phyloP scores from a whole-genome alignment of 2,329 filamentous ascomycete genomes.

The Boeremia exigua region DNA sequence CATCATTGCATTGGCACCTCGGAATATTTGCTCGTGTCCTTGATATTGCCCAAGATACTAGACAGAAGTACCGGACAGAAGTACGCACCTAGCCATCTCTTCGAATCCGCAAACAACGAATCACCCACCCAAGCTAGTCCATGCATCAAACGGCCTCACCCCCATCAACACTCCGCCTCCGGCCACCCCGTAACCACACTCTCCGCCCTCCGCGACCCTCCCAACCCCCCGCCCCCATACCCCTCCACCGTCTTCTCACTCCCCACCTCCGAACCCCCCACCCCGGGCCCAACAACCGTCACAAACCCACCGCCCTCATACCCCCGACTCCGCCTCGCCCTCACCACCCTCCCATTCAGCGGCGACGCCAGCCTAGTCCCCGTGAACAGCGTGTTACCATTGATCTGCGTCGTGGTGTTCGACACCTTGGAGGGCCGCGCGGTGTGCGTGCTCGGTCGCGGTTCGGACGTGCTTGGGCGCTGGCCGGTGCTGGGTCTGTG shows the following conservation, averaged over 20 bases:
- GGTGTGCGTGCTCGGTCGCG: neutral
- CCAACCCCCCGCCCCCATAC: neutral
- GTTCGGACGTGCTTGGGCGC: neutral
- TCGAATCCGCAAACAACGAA: no score
- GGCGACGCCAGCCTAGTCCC: neutral
- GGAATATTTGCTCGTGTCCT: no score
- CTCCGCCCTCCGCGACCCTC: neutral
- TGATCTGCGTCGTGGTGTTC: neutral
- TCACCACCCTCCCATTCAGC: neutral
- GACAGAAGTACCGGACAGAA: no score
- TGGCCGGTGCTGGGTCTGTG: neutral
- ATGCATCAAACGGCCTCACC: no score
- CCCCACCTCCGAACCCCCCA: neutral
- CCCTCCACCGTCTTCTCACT: neutral
- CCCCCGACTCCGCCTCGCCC: neutral
- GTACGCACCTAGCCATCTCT: no score
- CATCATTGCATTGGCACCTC: no score
- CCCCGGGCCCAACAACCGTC: neutral
- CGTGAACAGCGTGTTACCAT: neutral
- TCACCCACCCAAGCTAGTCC: no score
- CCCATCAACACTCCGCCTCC: neutral
- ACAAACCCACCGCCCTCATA: conserved; percentile 1
- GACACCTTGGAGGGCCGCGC: neutral
- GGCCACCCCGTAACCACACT: conserved; percentile 1
- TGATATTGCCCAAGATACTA: no score